These are phyloP conservation scores for Ettlia oleoabundans DNA, from an alignment of 139 green algal species.

Conservation along the genomic window DNA sequence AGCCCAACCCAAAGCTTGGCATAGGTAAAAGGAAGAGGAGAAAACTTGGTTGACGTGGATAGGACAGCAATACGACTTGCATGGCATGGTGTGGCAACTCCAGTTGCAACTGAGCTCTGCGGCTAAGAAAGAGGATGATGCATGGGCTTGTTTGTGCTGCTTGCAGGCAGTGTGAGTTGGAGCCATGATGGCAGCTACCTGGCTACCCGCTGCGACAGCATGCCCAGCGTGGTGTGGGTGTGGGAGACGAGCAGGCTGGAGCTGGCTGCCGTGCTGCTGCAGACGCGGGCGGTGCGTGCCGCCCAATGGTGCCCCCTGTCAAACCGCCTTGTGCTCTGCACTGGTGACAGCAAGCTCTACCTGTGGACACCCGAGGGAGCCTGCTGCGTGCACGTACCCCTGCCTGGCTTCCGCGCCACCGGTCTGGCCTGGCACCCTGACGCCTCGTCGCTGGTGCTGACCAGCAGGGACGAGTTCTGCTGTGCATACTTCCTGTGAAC, in stretches of 20 bases:
- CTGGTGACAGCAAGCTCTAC: conserved; percentile 68
- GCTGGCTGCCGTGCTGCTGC: conserved; percentile 74
- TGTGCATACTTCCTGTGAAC: conserved; percentile 74
- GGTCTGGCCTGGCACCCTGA: conserved; percentile 63
- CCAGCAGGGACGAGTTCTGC: conserved; percentile 69
- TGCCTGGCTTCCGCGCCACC: conserved; percentile 67
- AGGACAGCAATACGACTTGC: not conserved
- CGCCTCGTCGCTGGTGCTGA: conserved; percentile 58
- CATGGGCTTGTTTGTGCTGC: too few relatives aligned
- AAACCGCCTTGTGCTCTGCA: conserved; percentile 63
- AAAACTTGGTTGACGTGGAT: too few relatives aligned
- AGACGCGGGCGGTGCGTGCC: conserved; percentile 54
- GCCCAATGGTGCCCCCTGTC: conserved; percentile 65
- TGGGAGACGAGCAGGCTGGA: conserved; percentile 75
- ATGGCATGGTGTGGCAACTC: not conserved
- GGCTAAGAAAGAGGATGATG: too few relatives aligned
- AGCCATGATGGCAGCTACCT: conserved; percentile 74
- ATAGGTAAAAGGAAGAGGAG: conserved; percentile 57
- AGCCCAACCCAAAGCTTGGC: conserved; percentile 72
- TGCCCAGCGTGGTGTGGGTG: conserved; percentile 75
- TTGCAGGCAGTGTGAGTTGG: conserved; percentile 63
- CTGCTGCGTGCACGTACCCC: conserved; percentile 82
- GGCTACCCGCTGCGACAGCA: conserved; percentile 79
- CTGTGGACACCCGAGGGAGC: conserved; percentile 84
- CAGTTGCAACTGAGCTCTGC: too few relatives aligned